A percentile compares a stretch with the other conserved stretches of the same genome.
phyloP scores from a whole-genome alignment of 2,329 filamentous ascomycete genomes.

The Tolypocladium pustulatum region DNA sequence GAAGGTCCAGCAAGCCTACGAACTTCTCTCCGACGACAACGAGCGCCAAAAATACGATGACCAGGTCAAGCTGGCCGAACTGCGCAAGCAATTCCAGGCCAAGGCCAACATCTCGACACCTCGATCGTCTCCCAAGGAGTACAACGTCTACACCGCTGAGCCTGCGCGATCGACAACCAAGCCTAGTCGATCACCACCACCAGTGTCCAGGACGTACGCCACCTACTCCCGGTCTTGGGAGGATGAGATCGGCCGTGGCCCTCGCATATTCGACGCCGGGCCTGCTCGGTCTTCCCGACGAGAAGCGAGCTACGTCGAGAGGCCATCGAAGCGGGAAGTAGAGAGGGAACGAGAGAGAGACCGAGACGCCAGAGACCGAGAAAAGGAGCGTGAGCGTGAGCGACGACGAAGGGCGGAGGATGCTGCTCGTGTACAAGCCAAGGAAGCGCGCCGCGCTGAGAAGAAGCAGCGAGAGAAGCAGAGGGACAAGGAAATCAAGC shows the following conservation, averaged over 20 bases:
- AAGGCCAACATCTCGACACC: slow-evolving; percentile 33
- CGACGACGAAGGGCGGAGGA: slow-evolving; percentile 12
- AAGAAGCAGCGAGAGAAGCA: slow-evolving; percentile 24
- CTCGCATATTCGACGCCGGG: slow-evolving; percentile 31
- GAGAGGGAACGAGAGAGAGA: slow-evolving; percentile 23
- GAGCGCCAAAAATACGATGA: slow-evolving; percentile 71
- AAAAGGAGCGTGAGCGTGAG: slow-evolving; percentile 12
- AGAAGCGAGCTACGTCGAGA: slow-evolving; percentile 35
- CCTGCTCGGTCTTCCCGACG: slow-evolving; percentile 28
- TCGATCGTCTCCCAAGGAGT: slow-evolving; percentile 28
- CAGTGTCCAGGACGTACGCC: slow-evolving; percentile 22
- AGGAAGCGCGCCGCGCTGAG: slow-evolving; percentile 20
- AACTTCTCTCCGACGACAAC: slow-evolving; percentile 70
- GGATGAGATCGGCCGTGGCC: slow-evolving; percentile 28
- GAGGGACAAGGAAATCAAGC: slow-evolving; percentile 26
- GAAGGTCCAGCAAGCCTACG: slow-evolving; percentile 85
- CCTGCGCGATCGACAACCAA: slow-evolving; percentile 14
- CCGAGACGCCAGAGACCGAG: slow-evolving; percentile 4
- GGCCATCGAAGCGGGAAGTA: slow-evolving; percentile 31
- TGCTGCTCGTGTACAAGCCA: slow-evolving; percentile 16
- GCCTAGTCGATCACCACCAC: slow-evolving; percentile 6
- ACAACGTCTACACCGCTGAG: slow-evolving; percentile 42
- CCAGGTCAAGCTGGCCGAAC: slow-evolving; percentile 53
- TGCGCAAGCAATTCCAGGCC: slow-evolving; percentile 43
- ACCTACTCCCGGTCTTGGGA: slow-evolving; percentile 33